Evolutionary conservation across 768 basidiomycete species (phyloP).

Genomic region (Amanita pallidorosea): DNA sequence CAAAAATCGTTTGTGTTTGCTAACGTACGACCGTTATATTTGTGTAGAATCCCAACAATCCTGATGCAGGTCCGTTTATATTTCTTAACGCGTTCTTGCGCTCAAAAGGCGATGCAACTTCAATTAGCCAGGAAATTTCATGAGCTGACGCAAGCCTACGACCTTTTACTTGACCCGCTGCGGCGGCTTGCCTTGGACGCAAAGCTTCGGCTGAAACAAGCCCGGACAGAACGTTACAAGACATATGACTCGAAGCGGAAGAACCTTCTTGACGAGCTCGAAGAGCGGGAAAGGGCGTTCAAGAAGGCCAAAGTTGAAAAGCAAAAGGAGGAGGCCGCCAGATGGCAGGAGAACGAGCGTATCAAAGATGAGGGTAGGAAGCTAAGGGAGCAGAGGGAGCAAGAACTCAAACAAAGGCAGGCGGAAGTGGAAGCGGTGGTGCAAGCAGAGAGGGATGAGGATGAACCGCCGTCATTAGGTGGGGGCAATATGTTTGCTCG

Average conservation of each 20-base stretch:
- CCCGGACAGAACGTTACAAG: slow-evolving; percentile 60
- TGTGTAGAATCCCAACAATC: slow-evolving; percentile 69
- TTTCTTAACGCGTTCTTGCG: background rate
- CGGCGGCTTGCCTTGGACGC: slow-evolving; percentile 73
- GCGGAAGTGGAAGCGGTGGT: slow-evolving; percentile 24
- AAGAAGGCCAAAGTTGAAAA: slow-evolving; percentile 63
- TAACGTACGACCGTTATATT: too few relatives aligned
- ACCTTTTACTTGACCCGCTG: slow-evolving; percentile 71
- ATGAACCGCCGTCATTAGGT: slow-evolving; percentile 53
- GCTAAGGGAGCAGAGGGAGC: slow-evolving; percentile 57
- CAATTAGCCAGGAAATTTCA: slow-evolving; percentile 65
- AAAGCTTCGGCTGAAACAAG: slow-evolving; percentile 59
- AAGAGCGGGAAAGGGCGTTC: slow-evolving; percentile 65
- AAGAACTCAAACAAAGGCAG: slow-evolving; percentile 34
- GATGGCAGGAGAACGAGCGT: slow-evolving; percentile 53
- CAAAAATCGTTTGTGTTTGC: background rate
- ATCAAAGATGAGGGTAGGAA: slow-evolving; percentile 68
- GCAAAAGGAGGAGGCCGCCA: slow-evolving; percentile 41
- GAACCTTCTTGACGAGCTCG: slow-evolving; percentile 64
- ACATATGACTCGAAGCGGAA: slow-evolving; percentile 65
- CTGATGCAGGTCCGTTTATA: slow-evolving; percentile 51
- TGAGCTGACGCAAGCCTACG: slow-evolving; percentile 72
- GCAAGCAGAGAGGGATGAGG: slow-evolving; percentile 24
- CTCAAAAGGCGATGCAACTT: background rate
- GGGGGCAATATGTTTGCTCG: slow-evolving; percentile 9